Conservation (phyloP, 2,329 filamentous ascomycete genomes). For the Epichloe typhina region DNA sequence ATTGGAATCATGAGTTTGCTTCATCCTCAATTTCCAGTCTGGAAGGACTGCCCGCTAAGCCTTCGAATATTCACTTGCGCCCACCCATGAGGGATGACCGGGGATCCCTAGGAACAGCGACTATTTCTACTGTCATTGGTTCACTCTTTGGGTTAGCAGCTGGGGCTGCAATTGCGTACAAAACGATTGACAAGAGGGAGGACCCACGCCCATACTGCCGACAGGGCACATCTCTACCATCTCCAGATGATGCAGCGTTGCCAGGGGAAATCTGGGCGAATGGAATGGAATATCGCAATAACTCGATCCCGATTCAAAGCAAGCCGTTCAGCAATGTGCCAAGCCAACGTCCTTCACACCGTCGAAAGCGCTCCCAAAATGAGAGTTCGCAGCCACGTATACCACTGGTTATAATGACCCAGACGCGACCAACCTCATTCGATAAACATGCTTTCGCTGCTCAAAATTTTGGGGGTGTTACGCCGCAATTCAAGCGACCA, state of each 20-base stretch:
- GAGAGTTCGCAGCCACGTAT: not conserved
- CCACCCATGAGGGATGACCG: not conserved
- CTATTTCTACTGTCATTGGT: slow-evolving; percentile 54
- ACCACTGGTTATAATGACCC: not conserved
- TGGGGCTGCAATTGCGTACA: slow-evolving; percentile 51
- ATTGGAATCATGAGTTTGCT: not conserved
- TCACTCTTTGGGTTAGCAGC: slow-evolving; percentile 69
- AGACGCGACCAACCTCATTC: not conserved
- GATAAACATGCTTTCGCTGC: not conserved
- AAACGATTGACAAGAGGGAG: slow-evolving; percentile 42
- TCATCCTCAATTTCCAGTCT: not conserved
- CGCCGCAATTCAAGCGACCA: not conserved
- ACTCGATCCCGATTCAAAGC: not conserved
- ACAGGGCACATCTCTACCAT: slow-evolving; percentile 15
- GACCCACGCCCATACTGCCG: slow-evolving; percentile 28
- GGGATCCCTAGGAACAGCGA: slow-evolving; percentile 15
- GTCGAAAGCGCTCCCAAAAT: not conserved
- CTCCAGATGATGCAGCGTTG: not conserved
- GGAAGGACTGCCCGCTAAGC: not conserved
- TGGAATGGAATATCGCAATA: too few relatives aligned
- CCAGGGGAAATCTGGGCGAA: too few relatives aligned
- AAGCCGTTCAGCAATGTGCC: not conserved
- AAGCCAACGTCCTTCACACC: not conserved
- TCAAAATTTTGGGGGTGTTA: not conserved
- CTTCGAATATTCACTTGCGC: not conserved